phyloP scores from a whole-genome alignment of 306 rosid genomes.

The Luffa acutangula region DNA sequence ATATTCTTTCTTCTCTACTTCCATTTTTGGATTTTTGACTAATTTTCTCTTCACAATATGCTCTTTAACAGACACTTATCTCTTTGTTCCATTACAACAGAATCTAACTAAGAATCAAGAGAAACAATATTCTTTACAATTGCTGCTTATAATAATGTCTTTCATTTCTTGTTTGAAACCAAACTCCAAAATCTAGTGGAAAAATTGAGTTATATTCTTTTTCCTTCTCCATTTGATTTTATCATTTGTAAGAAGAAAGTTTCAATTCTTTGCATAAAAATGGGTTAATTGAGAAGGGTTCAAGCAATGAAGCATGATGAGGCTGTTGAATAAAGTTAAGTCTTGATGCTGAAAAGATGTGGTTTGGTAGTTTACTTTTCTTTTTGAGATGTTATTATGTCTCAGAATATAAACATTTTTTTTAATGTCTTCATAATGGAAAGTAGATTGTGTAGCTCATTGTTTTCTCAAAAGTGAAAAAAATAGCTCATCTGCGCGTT shows the following conservation, averaged over 20 bases:
- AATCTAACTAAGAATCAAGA: background rate
- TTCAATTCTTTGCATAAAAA: background rate
- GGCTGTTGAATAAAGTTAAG: background rate
- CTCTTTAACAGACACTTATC: background rate
- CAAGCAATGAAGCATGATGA: background rate
- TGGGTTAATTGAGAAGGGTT: background rate
- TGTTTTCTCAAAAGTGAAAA: background rate
- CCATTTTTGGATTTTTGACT: background rate
- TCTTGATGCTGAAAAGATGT: background rate
- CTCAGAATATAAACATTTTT: background rate
- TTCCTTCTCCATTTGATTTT: background rate
- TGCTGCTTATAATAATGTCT: background rate
- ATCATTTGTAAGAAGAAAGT: background rate
- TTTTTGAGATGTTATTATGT: background rate
- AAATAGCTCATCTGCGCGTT: background rate
- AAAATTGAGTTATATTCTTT: background rate
- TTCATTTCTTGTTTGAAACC: background rate
- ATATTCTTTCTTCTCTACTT: background rate
- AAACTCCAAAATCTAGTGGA: background rate
- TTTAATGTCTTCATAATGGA: background rate
- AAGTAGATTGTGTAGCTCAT: background rate
- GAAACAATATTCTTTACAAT: background rate
- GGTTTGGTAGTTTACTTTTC: background rate
- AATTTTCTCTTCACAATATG: background rate
- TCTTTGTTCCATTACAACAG: background rate